These are phyloP conservation scores for Cydonia oblonga DNA, from an alignment of 331 rosid species.

Conservation along the genomic window DNA sequence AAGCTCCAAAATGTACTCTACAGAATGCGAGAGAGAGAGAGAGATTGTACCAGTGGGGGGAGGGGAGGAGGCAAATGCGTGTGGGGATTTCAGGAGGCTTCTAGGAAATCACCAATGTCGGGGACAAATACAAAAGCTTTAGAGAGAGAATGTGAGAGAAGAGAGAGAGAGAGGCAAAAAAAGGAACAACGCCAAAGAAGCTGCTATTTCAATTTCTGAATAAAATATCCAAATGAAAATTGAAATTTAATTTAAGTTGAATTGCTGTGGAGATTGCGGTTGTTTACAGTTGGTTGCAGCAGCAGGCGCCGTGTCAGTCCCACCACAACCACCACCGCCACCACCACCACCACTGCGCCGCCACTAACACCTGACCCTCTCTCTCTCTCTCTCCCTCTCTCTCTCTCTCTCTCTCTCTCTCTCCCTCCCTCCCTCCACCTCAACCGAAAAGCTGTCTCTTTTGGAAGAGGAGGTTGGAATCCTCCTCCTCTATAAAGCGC, in stretches of 20 bases:
- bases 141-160: background rate
- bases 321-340: background rate
- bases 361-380: background rate
- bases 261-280: background rate
- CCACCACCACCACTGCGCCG: background rate
- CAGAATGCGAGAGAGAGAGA: constrained; percentile 1
- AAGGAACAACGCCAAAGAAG: background rate
- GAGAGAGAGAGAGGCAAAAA: background rate
- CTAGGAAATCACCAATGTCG: constrained; percentile 32
- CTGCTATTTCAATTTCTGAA: background rate
- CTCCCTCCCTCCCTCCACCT: too few species aligned
- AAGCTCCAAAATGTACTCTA: background rate
- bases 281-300: background rate
- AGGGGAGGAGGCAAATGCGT: background rate
- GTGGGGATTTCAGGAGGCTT: constrained; percentile 7
- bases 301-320: background rate
- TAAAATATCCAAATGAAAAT: background rate
- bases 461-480: background rate
- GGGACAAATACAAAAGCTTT: constrained; percentile 26
- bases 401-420: too few species aligned
- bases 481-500: background rate
- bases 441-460: background rate
- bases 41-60: background rate
- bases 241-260: background rate
- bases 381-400: too few species aligned